Base-by-base conservation (phyloP, 805 yeast genomes). In the Candida sonorensis region DNA sequence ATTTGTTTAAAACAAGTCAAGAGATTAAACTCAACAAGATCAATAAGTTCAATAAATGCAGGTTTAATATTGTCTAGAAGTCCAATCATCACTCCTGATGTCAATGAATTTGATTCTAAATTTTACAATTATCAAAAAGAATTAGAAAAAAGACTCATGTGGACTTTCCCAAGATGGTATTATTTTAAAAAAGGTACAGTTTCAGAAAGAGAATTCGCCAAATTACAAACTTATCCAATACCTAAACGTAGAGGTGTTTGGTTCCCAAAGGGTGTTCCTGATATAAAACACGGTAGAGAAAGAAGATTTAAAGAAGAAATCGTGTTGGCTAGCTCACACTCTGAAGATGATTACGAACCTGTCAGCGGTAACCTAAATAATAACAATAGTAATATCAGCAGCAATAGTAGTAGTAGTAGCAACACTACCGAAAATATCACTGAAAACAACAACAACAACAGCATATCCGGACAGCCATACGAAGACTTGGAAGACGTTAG, bases 81-180 rank as follows among this genome's bases (percentile, higher is more conserved):
- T 24, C 98, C 98, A 18, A 67, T 92, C 23, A 75, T 92, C 29
- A 84, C 95, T 3, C 80, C 83, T 9, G 90, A 83, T 38, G 62
- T 78, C 33, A 66, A 80, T 8, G 72, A 66, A 35, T 81, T 90
- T 46, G 96, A 86, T 47, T 51, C 64, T 38, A 76, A 77, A 31
- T 92, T 80, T 58, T 84, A 81, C 54, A 65, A 75, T 33, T 92
- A 92, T 56, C 95, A 88, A 58, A 73, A 76, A 31, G 94, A 84
- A 55, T 67, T 92, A 34, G 88, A 87, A 66, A 78, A 78, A 51
- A 72, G 97, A 48, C 67, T 92, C 45, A 87, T 88, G 95, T 87
- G 96, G 95, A 87, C 97, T 0, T 92, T 92, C 59, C 97, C 98
- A 5, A 77, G 81, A 46, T 86, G 86, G 73, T 88, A 77, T 54